Base-by-base conservation (phyloP, 352 stramenopile species). In the Thalassiosira delicatula region DNA sequence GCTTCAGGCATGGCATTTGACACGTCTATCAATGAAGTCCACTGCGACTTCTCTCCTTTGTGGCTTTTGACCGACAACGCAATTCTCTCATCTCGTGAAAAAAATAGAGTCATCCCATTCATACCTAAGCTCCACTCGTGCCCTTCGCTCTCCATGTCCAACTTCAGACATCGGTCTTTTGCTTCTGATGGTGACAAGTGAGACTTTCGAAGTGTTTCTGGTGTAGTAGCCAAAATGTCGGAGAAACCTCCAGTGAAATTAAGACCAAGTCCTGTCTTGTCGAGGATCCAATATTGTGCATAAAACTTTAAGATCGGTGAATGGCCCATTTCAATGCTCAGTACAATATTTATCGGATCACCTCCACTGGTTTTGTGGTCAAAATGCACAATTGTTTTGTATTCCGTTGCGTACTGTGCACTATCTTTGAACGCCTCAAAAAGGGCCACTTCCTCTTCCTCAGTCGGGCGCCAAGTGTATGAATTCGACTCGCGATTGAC, bases 231-330 rank as follows among this genome's bases (percentile, higher is more conserved):
- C 11, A 92, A 60, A 3, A 93, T 44, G 69, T 93, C 83, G 30
- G 30, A 71, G 46, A 91, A 91, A 21, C 77, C 84, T 25, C 89
- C 88, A 65, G 81, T 84, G 79, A 94, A 94, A 30, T 76, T 88
- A 56, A 91, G 88, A 29, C 88, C 87, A 70, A 93, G 91, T 30
- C 79, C 79, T 32, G 84, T 90, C 61, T 92, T 93, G 66, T 94
- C 90, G 12, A 93, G 29, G 3, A 94, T 85, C 90, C 88, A 94
- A 67, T 91, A 94, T 75, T 94, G 90, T 19, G 88, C 83, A 75
- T 90, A 94, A 27, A 93, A 57, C 57, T 83, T 62, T 19, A 94
- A 30, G 17, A 65, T 89, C 42, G 89, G 51, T 11, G 54, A 63
- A 9, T 63, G 54, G 19, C 81, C 83, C 65, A 65, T 79, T 65